Evolutionary conservation across 2,329 filamentous ascomycete species (phyloP).

Genomic region (Fusarium armeniacum): DNA sequence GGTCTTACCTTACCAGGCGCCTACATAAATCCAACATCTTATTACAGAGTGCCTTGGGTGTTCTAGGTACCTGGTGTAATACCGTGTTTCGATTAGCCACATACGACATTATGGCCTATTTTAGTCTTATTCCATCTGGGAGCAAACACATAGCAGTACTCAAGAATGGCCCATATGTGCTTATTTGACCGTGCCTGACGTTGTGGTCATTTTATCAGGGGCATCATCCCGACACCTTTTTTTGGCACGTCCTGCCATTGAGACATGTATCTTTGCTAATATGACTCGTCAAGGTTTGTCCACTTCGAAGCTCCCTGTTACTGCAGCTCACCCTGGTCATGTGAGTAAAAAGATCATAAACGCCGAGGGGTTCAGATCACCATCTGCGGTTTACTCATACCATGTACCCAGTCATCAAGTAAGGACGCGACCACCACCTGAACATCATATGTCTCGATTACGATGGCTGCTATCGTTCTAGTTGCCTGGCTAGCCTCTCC

Average conservation of each 20-base stretch:
- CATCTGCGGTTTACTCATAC: not conserved
- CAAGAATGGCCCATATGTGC: not conserved
- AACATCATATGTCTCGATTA: not conserved
- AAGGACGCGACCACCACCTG: not conserved
- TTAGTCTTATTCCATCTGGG: not conserved
- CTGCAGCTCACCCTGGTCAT: slow-evolving; percentile 46
- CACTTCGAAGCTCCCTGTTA: slow-evolving; percentile 7
- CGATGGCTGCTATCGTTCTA: not conserved
- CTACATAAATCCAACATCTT: not conserved
- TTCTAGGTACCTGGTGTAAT: not conserved
- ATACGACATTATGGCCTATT: not conserved
- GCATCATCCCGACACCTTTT: not conserved
- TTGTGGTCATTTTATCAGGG: not conserved
- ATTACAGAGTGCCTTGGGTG: not conserved
- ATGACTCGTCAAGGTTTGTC: slow-evolving; percentile 9
- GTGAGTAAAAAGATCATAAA: slow-evolving; percentile 33
- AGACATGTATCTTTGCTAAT: not conserved
- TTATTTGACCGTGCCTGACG: not conserved
- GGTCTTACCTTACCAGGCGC: no score
- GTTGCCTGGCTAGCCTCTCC: not conserved
- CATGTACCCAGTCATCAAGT: not conserved
- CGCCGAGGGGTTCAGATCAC: not conserved
- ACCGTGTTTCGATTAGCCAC: not conserved
- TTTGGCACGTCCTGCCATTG: not conserved
- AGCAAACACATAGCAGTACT: not conserved